Conservation (phyloP, 495 filamentous ascomycete species). For the Xylaria intraflava region DNA sequence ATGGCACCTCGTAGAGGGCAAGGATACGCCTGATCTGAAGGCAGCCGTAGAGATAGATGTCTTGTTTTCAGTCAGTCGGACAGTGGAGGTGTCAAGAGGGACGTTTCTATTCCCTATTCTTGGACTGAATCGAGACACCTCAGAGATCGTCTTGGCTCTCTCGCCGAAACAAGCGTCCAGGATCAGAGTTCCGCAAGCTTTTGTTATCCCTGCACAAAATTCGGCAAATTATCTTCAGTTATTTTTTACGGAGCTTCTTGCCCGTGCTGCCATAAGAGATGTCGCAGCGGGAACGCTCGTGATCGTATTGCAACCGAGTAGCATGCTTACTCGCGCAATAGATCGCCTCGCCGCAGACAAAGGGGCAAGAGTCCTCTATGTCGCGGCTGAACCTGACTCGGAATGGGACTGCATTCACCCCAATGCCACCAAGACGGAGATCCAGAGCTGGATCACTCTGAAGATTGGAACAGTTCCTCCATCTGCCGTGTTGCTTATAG, state of each 20-base stretch:
- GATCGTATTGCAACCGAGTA: background rate
- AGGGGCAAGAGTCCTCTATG: background rate
- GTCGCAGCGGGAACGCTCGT: background rate
- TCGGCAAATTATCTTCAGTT: background rate
- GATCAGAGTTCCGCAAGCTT: background rate
- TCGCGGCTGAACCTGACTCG: background rate
- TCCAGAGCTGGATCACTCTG: background rate
- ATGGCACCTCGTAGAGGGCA: too few species aligned
- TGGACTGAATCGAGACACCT: background rate
- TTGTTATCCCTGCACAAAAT: background rate
- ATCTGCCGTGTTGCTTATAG: too few species aligned
- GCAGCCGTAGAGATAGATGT: background rate
- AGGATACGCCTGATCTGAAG: too few species aligned
- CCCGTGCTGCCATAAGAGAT: background rate
- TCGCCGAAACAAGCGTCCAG: background rate
- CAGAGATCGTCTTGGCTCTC: background rate
- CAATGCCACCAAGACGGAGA: background rate
- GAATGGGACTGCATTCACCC: background rate
- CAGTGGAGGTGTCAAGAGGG: background rate
- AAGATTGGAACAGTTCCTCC: background rate
- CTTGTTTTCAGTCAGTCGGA: background rate
- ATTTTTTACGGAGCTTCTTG: background rate
- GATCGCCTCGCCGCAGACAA: background rate
- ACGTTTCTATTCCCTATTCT: conserved; percentile 2
- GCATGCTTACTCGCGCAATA: background rate